Percentiles rank a stretch among this genome's conserved stretches.
Conservation (phyloP, 768 basidiomycete genomes). For the Gautieria morchelliformis region DNA sequence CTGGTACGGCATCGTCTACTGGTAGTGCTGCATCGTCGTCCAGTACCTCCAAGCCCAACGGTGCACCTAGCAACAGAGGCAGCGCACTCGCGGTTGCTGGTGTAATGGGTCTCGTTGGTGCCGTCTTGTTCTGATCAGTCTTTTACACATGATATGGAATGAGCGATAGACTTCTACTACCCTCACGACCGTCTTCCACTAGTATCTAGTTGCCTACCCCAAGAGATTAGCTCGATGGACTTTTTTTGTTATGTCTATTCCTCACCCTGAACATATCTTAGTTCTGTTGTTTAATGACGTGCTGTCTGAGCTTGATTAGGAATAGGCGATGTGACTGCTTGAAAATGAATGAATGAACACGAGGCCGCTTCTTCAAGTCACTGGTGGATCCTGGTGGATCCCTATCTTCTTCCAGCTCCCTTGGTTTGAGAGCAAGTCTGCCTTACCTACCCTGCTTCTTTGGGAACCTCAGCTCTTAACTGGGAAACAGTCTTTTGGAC, state of each 20-base stretch:
- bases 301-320: not conserved
- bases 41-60: conserved; percentile 16
- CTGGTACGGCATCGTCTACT: not conserved
- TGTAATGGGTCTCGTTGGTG: conserved; percentile 42
- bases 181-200: not conserved
- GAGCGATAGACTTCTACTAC: not conserved
- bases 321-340: not conserved
- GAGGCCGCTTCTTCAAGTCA: not conserved
- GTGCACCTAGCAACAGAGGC: conserved; percentile 22
- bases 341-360: not conserved
- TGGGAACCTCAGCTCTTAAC: not conserved
- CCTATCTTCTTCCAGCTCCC: too few species aligned
- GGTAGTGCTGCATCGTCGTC: not conserved
- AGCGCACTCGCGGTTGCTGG: conserved; percentile 36
- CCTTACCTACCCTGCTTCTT: not conserved
- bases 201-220: not conserved
- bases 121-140: conserved; percentile 32
- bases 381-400: too few species aligned
- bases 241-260: not conserved
- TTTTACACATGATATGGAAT: not conserved
- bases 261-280: not conserved
- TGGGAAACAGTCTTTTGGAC: too few species aligned
- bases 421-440: too few species aligned
- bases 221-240: not conserved
- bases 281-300: not conserved